These are phyloP conservation scores for Eucalyptus rudis DNA, from an alignment of 345 rosid genomes.

Conservation along the genomic window DNA sequence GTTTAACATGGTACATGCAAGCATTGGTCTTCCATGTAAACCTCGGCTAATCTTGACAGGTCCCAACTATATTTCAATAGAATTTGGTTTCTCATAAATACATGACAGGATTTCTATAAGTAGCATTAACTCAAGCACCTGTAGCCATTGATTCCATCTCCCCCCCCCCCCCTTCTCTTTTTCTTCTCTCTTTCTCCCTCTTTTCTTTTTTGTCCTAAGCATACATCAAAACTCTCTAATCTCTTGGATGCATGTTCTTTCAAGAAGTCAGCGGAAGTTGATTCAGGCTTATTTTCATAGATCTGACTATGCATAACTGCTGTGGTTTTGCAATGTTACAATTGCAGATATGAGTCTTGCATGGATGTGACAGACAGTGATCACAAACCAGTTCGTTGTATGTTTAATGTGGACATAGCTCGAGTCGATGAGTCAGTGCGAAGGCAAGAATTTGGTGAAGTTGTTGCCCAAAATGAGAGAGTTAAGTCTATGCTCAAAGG, in stretches of 20 bases:
- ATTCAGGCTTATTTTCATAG: not conserved
- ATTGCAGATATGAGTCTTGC: slow-evolving; percentile 75
- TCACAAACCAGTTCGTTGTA: slow-evolving; percentile 96
- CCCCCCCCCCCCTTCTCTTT: fast-evolving
- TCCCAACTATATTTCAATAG: not conserved
- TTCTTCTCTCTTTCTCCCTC: not conserved
- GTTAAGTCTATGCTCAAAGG: slow-evolving; percentile 38
- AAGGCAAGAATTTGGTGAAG: slow-evolving; percentile 68
- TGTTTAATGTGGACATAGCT: slow-evolving; percentile 62
- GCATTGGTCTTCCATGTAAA: not conserved
- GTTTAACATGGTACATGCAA: not conserved
- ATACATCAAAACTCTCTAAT: not conserved
- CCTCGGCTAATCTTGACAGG: not conserved
- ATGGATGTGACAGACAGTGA: slow-evolving; percentile 98
- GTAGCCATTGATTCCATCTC: not conserved
- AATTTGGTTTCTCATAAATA: not conserved
- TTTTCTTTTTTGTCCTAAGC: not conserved
- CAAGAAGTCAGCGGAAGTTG: not conserved
- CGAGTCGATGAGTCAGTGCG: slow-evolving; percentile 87
- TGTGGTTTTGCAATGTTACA: not conserved
- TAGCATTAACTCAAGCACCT: not conserved
- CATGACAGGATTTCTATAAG: not conserved
- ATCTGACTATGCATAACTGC: not conserved
- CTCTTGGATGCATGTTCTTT: not conserved
- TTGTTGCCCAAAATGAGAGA: slow-evolving; percentile 42